phyloP scores from a whole-genome alignment of 2,329 filamentous ascomycete genomes.

The Berkeleyomyces rouxiae region DNA sequence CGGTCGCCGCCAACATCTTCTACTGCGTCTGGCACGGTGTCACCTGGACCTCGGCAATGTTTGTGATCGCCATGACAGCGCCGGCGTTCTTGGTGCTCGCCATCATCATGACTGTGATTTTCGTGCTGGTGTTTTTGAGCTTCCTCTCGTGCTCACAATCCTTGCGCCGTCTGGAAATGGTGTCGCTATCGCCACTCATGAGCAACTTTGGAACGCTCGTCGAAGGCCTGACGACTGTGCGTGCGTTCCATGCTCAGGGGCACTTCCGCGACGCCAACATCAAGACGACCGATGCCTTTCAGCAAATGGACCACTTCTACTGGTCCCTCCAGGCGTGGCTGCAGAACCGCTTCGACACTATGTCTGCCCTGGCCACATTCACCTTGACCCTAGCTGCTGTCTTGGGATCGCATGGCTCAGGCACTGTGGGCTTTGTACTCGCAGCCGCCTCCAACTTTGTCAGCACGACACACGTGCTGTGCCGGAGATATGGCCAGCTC shows the following conservation, averaged over 20 bases:
- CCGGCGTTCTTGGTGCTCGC: slow-evolving; percentile 62
- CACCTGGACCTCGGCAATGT: slow-evolving; percentile 53
- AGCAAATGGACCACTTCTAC: slow-evolving; percentile 93
- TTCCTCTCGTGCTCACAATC: slow-evolving; percentile 76
- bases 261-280: slow-evolving; percentile 72
- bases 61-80: slow-evolving; percentile 66
- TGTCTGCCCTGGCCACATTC: slow-evolving; percentile 60
- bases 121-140: slow-evolving; percentile 55
- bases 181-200: slow-evolving; percentile 73
- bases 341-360: slow-evolving; percentile 56
- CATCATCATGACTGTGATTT: slow-evolving; percentile 45
- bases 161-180: slow-evolving; percentile 71
- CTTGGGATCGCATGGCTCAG: slow-evolving; percentile 56
- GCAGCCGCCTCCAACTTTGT: slow-evolving; percentile 56
- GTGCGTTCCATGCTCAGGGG: slow-evolving; percentile 61
- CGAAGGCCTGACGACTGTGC: slow-evolving; percentile 71
- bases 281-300: slow-evolving; percentile 68
- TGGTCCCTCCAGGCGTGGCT: slow-evolving; percentile 81
- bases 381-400: slow-evolving; percentile 58
- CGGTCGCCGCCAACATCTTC: slow-evolving; percentile 61
- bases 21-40: slow-evolving; percentile 53
- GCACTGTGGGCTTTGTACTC: slow-evolving; percentile 69
- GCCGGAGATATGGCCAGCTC: slow-evolving; percentile 63
- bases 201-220: slow-evolving; percentile 83
- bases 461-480: slow-evolving; percentile 53